Percentiles rank a stretch among this genome's conserved stretches.
These are phyloP conservation scores for Cordyceps cateniannulata DNA, from an alignment of 2,329 filamentous ascomycete species.

Conservation along the genomic window DNA sequence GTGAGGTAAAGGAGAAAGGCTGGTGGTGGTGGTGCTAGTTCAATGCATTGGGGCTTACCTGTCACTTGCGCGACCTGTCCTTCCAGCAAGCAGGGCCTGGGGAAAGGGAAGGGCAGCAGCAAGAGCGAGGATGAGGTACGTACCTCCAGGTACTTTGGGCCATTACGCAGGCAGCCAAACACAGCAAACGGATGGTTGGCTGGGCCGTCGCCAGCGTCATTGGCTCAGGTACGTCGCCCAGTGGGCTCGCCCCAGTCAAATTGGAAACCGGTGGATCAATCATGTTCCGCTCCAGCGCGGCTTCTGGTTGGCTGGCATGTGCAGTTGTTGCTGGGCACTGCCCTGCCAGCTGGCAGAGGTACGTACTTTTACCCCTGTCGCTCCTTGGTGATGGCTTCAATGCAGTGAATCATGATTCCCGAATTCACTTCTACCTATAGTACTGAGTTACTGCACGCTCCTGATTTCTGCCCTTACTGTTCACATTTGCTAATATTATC, in stretches of 20 bases:
- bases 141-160: not conserved
- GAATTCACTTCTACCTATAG: too few relatives aligned
- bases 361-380: too few relatives aligned
- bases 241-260: slow-evolving; percentile 8
- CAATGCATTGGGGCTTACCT: slow-evolving; percentile 8
- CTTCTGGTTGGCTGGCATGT: slow-evolving; percentile 5
- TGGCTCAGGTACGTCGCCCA: slow-evolving; percentile 1
- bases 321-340: not conserved
- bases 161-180: not conserved
- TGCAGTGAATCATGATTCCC: too few relatives aligned
- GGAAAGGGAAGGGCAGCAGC: not conserved
- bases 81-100: not conserved
- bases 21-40: not conserved
- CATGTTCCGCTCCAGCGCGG: slow-evolving; percentile 6
- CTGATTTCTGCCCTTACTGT: too few relatives aligned
- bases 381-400: too few relatives aligned
- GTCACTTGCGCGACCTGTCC: slow-evolving; percentile 11
- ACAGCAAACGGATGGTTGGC: not conserved
- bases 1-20: slow-evolving; percentile 12
- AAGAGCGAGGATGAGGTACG: not conserved
- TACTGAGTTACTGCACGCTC: too few relatives aligned
- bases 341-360: too few relatives aligned
- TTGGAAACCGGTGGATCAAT: slow-evolving; percentile 11
- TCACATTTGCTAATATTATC: too few relatives aligned
- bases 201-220: not conserved